Evolutionary conservation across 2,329 filamentous ascomycete genomes (phyloP).

Genomic region (Colletotrichum cereale): DNA sequence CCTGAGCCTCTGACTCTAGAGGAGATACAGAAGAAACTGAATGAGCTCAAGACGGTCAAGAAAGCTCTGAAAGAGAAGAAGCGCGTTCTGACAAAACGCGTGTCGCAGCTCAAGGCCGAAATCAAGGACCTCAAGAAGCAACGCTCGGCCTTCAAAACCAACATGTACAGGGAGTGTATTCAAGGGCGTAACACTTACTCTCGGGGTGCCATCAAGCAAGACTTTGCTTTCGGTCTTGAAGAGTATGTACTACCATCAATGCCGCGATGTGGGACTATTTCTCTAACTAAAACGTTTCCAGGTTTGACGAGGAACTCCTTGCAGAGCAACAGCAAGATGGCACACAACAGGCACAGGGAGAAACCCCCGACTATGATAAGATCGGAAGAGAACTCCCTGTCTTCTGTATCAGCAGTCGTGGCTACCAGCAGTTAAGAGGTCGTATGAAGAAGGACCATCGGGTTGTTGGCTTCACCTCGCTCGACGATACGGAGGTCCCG

Average conservation of each 20-base stretch:
- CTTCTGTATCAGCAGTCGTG: constrained; percentile 73
- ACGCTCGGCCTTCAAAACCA: background rate
- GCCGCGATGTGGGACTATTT: no score
- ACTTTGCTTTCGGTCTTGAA: constrained; percentile 52
- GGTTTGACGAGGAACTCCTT: constrained; percentile 29
- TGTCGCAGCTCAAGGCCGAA: background rate
- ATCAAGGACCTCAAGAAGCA: background rate
- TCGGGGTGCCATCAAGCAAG: constrained; percentile 41
- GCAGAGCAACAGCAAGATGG: background rate
- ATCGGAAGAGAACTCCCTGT: constrained; percentile 69
- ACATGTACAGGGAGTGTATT: constrained; percentile 57
- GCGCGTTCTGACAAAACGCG: background rate
- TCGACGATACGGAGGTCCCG: constrained; percentile 70
- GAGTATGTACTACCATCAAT: constrained; percentile 54
- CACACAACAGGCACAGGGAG: constrained; percentile 43
- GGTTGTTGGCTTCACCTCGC: constrained; percentile 63
- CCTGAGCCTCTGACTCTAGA: constrained; percentile 3
- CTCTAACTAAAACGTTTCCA: background rate
- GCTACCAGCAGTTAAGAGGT: constrained; percentile 72
- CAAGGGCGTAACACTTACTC: constrained; percentile 68
- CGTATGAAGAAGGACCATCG: constrained; percentile 64
- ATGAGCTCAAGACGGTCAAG: constrained; percentile 23
- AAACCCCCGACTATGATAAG: constrained; percentile 68
- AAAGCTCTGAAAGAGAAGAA: constrained; percentile 8
- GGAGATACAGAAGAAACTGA: background rate